Conservation (phyloP, 2,329 filamentous ascomycete genomes). For the Aspergillus cejpii region DNA sequence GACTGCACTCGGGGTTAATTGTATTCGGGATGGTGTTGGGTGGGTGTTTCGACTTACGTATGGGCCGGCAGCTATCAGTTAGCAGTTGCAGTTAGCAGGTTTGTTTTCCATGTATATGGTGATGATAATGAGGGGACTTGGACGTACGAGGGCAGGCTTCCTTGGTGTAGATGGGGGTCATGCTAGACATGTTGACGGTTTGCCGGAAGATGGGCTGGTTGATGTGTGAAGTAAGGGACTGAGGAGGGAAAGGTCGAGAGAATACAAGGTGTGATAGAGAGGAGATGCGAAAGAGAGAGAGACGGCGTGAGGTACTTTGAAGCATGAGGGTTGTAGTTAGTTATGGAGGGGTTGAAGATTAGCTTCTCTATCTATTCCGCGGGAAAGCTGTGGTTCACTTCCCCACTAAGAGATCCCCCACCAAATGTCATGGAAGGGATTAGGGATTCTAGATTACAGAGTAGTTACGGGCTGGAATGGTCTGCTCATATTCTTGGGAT, state of each 20-base stretch:
- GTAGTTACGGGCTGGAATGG: no score
- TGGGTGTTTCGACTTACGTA: slow-evolving; percentile 34
- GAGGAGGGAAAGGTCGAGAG: slow-evolving; percentile 10
- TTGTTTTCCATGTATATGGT: neutral
- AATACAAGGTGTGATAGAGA: slow-evolving; percentile 3
- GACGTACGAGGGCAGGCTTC: slow-evolving; percentile 44
- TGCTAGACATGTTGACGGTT: slow-evolving; percentile 32
- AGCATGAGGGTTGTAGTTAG: slow-evolving; percentile 26
- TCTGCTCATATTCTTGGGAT: no score
- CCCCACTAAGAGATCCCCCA: neutral
- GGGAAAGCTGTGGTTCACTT: slow-evolving; percentile 13
- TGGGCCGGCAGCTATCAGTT: slow-evolving; percentile 34
- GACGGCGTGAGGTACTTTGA: slow-evolving; percentile 19
- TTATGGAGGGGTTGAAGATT: slow-evolving; percentile 6
- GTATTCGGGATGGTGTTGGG: neutral
- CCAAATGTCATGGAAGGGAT: neutral
- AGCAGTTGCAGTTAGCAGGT: slow-evolving; percentile 7
- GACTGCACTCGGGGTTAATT: slow-evolving; percentile 28
- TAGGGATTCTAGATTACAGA: neutral
- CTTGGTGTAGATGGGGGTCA: slow-evolving; percentile 37
- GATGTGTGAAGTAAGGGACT: slow-evolving; percentile 7
- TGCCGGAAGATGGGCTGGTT: slow-evolving; percentile 8
- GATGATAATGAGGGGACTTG: neutral
- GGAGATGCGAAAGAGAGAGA: slow-evolving; percentile 8
- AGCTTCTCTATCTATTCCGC: slow-evolving; percentile 13